These are phyloP conservation scores for Wickerhamiella sorbophila DNA, from an alignment of 805 yeast genomes.

Conservation along the genomic window DNA sequence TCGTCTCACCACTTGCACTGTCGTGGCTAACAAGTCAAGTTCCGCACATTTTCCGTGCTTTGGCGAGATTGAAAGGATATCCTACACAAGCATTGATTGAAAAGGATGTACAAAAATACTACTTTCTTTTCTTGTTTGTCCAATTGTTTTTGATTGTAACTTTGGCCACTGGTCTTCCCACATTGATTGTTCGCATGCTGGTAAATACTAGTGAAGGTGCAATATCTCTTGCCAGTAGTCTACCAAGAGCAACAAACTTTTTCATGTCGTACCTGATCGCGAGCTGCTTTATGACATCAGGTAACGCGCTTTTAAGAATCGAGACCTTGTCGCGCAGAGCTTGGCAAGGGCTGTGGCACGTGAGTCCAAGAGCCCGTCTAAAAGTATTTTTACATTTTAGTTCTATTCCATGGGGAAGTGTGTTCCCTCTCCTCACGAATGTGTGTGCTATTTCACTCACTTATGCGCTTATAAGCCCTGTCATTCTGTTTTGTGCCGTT, in stretches of 20 bases:
- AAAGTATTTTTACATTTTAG: conserved; percentile 32
- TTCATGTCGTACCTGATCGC: conserved; percentile 65
- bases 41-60: conserved; percentile 39
- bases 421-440: conserved; percentile 63
- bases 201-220: conserved; percentile 20
- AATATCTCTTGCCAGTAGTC: conserved; percentile 56
- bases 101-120: conserved; percentile 60
- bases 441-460: conserved; percentile 66
- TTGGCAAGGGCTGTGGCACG: conserved; percentile 29
- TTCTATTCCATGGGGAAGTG: conserved; percentile 58
- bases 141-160: conserved; percentile 79
- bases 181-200: conserved; percentile 12
- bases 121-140: conserved; percentile 62
- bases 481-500: conserved; percentile 47
- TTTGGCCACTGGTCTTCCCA: conserved; percentile 68
- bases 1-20: conserved; percentile 55
- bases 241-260: conserved; percentile 78
- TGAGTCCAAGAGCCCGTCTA: conserved; percentile 49
- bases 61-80: conserved; percentile 43
- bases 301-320: conserved; percentile 51
- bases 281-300: conserved; percentile 63
- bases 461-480: conserved; percentile 66
- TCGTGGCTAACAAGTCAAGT: conserved; percentile 50
- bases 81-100: conserved; percentile 52
- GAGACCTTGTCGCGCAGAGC: conserved; percentile 34